A percentile compares a stretch with the other conserved stretches of the same genome.
Evolutionary conservation across 257 asterid genomes (phyloP).

Genomic region (Solanum virginianum): DNA sequence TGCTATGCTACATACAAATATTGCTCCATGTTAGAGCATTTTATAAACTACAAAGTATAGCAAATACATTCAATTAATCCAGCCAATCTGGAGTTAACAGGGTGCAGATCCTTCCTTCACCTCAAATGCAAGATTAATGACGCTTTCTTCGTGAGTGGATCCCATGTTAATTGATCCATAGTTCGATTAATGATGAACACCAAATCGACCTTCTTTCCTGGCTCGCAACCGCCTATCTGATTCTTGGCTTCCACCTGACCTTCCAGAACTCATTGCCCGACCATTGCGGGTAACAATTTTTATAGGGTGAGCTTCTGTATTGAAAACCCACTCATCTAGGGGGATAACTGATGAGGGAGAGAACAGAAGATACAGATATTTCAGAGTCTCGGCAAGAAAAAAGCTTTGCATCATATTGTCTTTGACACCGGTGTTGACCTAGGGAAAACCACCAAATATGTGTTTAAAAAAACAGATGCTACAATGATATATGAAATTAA

Average conservation of each 20-base stretch:
- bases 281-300: slow-evolving; percentile 53
- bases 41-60: background rate
- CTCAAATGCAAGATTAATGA: background rate
- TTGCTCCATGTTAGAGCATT: background rate
- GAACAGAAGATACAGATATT: slow-evolving; percentile 93
- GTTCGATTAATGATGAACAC: slow-evolving; percentile 5
- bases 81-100: background rate
- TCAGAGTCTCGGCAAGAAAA: slow-evolving; percentile 92
- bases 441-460: slow-evolving; percentile 10
- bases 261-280: slow-evolving; percentile 13
- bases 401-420: slow-evolving; percentile 99
- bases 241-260: slow-evolving; percentile 17
- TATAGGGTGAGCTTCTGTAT: slow-evolving; percentile 98
- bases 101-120: background rate
- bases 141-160: background rate
- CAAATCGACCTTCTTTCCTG: slow-evolving; percentile 87
- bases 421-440: slow-evolving; percentile 91
- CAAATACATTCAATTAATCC: background rate
- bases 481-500: background rate
- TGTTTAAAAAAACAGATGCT: background rate
- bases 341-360: slow-evolving; percentile 89
- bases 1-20: background rate
- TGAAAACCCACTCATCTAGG: slow-evolving; percentile 96
- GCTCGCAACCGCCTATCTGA: slow-evolving; percentile 39
- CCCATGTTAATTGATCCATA: background rate